Evolutionary conservation across 2,329 filamentous ascomycete genomes (phyloP), one percentile per base, ranked within the genome.

Genomic region (Hypoxylon sp.): DNA sequence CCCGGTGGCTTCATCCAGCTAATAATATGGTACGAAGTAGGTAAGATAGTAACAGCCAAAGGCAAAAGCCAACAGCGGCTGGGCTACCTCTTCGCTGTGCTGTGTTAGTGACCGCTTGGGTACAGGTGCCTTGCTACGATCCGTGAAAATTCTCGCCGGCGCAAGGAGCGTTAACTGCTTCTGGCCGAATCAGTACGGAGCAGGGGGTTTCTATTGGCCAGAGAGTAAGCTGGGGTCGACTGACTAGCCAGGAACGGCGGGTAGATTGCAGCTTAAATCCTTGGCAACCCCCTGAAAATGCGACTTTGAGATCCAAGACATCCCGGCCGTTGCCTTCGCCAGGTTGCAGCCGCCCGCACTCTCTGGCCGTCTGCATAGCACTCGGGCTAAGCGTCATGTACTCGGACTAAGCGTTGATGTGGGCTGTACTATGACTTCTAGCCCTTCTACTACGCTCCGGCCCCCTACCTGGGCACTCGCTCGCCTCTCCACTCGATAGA

Each of bases 311-410:
- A 60, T 64, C 60, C 57, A 61, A 66, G 61, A 62, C 64, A 62
- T 23, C 61, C 57, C 50, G 42, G 48, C 55, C n/a, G n/a, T n/a
- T n/a, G n/a, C n/a, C n/a, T n/a, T n/a, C n/a, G n/a, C n/a, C n/a
- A n/a, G n/a, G n/a, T 53, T 42, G 51, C 63, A 72, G 62, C 69
- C 69, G 69, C 69, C 69, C 69, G 67, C 67, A 67, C 65, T 67
- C 61, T 54, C 46, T 62, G 57, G 54, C n/a, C n/a, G n/a, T n/a
- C n/a, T n/a, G n/a, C n/a, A n/a, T n/a, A n/a, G n/a, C n/a, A 59
- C 38, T 62, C 56, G 55, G 57, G 43, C 54, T 43, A 67, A 64
- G 51, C 52, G 43, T 45, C 55, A 57, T 62, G 57, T n/a, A n/a
- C n/a, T n/a, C n/a, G n/a, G n/a, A n/a, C n/a, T n/a, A n/a, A n/a